Conservation (phyloP, 2,329 filamentous ascomycete genomes). For the Incumbomyces delicatus region DNA sequence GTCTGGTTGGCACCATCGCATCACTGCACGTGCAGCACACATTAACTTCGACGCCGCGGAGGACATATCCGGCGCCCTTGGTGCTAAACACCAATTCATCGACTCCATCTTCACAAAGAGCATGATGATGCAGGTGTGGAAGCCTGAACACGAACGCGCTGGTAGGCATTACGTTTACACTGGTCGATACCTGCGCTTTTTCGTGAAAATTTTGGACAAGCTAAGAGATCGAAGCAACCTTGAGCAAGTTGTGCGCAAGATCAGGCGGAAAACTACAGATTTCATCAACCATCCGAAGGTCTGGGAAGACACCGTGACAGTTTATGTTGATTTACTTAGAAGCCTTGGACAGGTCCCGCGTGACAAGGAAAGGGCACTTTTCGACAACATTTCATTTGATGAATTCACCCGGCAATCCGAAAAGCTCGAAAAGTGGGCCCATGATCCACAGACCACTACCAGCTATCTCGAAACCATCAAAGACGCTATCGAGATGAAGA, state of each 20-base stretch:
- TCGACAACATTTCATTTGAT: conserved; percentile 54
- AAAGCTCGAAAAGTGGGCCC: conserved; percentile 50
- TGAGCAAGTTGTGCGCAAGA: conserved; percentile 66
- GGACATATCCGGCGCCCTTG: conserved; percentile 43
- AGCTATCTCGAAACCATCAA: conserved; percentile 52
- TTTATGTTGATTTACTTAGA: conserved; percentile 52
- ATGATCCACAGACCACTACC: conserved; percentile 37
- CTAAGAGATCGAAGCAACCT: conserved; percentile 66
- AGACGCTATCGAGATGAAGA: conserved; percentile 60
- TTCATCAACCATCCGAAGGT: conserved; percentile 53
- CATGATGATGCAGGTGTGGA: conserved; percentile 91
- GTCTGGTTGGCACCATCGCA: conserved; percentile 89
- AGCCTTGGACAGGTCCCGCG: conserved; percentile 47
- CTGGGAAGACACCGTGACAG: conserved; percentile 52
- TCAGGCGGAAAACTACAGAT: conserved; percentile 73
- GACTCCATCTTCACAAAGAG: conserved; percentile 86
- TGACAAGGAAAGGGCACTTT: conserved; percentile 54
- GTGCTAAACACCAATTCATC: conserved; percentile 69
- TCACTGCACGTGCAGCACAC: conserved; percentile 59
- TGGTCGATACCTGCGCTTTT: conserved; percentile 73
- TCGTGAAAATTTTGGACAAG: conserved; percentile 63
- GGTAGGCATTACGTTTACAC: conserved; percentile 90
- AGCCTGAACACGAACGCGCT: conserved; percentile 73
- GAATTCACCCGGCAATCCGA: conserved; percentile 53
- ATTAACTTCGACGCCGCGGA: conserved; percentile 50